Percentiles rank a stretch among this genome's conserved stretches.
These are phyloP conservation scores for Ichthyophthirius multifiliis DNA, from an alignment of 169 alveolate genomes.

Conservation along the genomic window DNA sequence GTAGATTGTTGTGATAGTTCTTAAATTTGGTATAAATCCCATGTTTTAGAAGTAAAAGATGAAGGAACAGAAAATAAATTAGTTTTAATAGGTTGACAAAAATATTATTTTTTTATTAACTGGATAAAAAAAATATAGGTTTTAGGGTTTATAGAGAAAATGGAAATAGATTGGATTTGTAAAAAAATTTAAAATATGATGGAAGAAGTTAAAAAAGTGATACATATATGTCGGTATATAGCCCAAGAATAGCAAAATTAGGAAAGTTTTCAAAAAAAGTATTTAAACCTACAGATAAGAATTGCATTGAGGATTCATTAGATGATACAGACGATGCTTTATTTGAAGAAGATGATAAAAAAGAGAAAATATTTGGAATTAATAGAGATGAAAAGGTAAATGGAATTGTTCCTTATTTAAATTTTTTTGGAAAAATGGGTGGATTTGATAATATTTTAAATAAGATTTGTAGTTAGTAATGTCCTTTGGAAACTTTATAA, in stretches of 20 bases:
- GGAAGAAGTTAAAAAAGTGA: neutral
- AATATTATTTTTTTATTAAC: neutral
- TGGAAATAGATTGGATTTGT: neutral
- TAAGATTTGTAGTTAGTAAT: neutral
- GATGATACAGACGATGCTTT: neutral
- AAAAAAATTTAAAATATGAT: neutral
- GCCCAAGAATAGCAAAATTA: conserved; percentile 8
- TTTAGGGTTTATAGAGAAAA: neutral
- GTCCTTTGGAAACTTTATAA: neutral
- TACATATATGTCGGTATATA: neutral
- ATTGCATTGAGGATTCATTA: neutral
- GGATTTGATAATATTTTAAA: neutral
- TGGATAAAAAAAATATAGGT: neutral
- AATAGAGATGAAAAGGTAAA: neutral
- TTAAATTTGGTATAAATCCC: conserved; percentile 34
- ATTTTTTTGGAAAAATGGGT: neutral
- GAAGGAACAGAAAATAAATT: neutral
- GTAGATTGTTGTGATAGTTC: conserved; percentile 51
- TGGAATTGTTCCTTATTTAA: neutral
- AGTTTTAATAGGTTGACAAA: neutral
- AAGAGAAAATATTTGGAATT: neutral
- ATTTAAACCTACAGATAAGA: neutral
- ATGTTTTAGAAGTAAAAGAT: conserved; percentile 8
- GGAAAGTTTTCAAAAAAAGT: neutral
- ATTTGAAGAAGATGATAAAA: neutral